Evolutionary conservation across 805 yeast species (phyloP).

Genomic region (Candida boleticola): DNA sequence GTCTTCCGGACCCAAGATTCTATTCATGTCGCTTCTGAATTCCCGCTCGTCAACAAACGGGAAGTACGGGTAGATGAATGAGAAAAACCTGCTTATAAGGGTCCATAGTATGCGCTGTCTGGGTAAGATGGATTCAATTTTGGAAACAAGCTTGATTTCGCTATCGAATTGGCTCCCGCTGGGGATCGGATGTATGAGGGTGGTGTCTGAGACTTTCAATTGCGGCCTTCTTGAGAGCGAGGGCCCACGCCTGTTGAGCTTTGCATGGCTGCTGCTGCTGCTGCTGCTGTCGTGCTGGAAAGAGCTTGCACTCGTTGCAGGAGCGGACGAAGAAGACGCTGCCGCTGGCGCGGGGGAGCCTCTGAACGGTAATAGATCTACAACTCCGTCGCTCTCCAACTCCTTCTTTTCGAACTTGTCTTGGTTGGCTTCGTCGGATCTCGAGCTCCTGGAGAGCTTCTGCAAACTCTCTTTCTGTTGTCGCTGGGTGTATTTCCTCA

Average conservation of each 20-base stretch:
- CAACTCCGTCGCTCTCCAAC: constrained; percentile 21
- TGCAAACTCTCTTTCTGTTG: background rate
- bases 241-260: background rate
- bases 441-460: background rate
- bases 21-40: constrained; percentile 37
- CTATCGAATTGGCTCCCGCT: constrained; percentile 12
- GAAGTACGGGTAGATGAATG: constrained; percentile 54
- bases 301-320: background rate
- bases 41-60: constrained; percentile 62
- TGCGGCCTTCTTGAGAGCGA: background rate
- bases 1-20: constrained; percentile 40
- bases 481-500: constrained; percentile 3
- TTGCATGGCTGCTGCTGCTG: background rate
- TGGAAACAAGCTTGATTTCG: constrained; percentile 28
- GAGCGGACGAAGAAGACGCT: background rate
- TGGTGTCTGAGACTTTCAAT: background rate
- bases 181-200: background rate
- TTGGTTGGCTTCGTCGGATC: background rate
- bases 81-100: constrained; percentile 55
- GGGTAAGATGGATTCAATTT: constrained; percentile 44
- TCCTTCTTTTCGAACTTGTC: constrained; percentile 14
- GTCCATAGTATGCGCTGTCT: constrained; percentile 50
- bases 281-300: background rate
- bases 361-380: constrained; percentile 17
- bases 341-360: background rate